phyloP scores from a whole-genome alignment of 495 filamentous ascomycete genomes.

The Lophiostoma macrostomum region DNA sequence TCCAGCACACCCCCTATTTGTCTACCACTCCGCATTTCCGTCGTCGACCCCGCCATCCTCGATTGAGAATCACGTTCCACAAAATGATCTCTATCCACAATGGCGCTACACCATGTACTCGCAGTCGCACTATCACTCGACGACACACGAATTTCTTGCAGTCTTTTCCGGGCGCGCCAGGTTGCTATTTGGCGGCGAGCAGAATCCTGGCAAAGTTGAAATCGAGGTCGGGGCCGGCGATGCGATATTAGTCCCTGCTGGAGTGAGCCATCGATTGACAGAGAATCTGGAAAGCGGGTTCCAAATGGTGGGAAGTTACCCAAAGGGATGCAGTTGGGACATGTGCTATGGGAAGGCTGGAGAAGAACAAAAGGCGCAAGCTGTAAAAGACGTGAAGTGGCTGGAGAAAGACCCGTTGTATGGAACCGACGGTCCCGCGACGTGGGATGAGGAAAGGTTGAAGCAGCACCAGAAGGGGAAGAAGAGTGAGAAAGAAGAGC shows the following conservation, averaged over 20 bases:
- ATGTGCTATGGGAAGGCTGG: conserved; percentile 65
- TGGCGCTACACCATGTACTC: conserved; percentile 68
- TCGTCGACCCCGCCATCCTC: conserved; percentile 39
- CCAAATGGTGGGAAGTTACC: conserved; percentile 67
- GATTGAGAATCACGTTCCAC: conserved; percentile 54
- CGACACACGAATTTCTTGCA: conserved; percentile 63
- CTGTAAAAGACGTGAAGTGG: conserved; percentile 52
- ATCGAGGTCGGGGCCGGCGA: conserved; percentile 56
- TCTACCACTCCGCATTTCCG: conserved; percentile 52
- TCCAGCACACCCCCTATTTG: conserved; percentile 59
- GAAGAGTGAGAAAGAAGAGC: too few relatives aligned
- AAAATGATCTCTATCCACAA: conserved; percentile 54
- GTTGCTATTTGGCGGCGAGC: conserved; percentile 66
- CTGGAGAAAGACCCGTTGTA: conserved; percentile 61
- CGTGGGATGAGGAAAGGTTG: too few relatives aligned
- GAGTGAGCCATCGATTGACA: conserved; percentile 61
- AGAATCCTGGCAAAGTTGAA: conserved; percentile 57
- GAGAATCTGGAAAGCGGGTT: conserved; percentile 54
- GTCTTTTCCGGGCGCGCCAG: conserved; percentile 56
- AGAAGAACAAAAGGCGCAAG: conserved; percentile 50
- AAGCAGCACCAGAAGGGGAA: not conserved
- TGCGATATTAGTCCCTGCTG: conserved; percentile 64
- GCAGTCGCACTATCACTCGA: conserved; percentile 63
- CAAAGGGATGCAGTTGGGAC: conserved; percentile 56
- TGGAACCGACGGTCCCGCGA: conserved; percentile 52